phyloP scores from a whole-genome alignment of 202 grass and related monocot genomes.

The Brachypodium distachyon region DNA sequence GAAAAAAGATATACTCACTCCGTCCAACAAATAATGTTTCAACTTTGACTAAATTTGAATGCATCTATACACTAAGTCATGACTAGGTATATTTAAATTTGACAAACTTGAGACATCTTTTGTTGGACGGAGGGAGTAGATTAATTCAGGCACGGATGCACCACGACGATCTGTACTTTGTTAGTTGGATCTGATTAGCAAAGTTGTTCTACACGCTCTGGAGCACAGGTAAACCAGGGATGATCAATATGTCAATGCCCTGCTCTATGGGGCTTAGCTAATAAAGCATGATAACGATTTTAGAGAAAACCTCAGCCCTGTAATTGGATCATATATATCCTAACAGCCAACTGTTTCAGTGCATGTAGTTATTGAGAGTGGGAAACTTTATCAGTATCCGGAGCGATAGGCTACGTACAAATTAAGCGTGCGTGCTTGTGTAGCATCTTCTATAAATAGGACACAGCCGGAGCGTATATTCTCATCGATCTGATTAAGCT shows the following conservation, averaged over 20 bases:
- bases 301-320: too few species aligned
- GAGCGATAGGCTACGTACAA: background rate
- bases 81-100: too few species aligned
- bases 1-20: too few species aligned
- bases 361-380: background rate
- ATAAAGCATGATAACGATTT: background rate
- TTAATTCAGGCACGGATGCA: background rate
- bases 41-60: too few species aligned
- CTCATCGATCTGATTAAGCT: constrained; percentile 7
- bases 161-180: background rate
- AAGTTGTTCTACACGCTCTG: background rate
- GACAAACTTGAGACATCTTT: too few species aligned
- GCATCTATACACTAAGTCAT: too few species aligned
- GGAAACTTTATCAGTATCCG: background rate
- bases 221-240: background rate
- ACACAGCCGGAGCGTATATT: background rate
- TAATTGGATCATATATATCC: background rate
- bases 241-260: background rate
- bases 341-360: background rate
- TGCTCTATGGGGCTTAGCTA: background rate
- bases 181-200: background rate
- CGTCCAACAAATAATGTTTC: too few species aligned
- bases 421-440: background rate
- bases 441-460: background rate
- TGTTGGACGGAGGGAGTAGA: too few species aligned